Conservation (phyloP, 176 grass and related monocot species). For the Rhynchospora breviuscula region DNA sequence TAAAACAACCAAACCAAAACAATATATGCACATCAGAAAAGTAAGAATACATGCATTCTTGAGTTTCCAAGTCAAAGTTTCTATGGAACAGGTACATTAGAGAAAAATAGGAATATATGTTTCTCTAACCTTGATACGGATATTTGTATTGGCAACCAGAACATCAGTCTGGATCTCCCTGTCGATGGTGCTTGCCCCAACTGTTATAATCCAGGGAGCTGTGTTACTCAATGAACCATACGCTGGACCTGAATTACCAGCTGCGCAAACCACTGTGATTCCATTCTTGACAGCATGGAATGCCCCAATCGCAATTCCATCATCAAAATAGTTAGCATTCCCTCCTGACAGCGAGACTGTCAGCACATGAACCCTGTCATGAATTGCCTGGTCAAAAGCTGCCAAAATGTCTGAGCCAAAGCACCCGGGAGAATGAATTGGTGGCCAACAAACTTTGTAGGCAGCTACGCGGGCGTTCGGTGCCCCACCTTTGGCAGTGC, state of each 20-base stretch:
- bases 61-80: not conserved
- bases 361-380: conserved; percentile 78
- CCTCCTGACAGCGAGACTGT: conserved; percentile 71
- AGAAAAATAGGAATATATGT: not conserved
- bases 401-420: conserved; percentile 80
- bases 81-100: not conserved
- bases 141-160: conserved; percentile 37
- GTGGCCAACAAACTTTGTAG: conserved; percentile 95
- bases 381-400: conserved; percentile 74
- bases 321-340: conserved; percentile 41
- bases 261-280: conserved; percentile 61
- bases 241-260: conserved; percentile 57
- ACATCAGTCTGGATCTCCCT: conserved; percentile 67
- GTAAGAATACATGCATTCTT: not conserved
- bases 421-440: conserved; percentile 74
- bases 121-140: conserved; percentile 44
- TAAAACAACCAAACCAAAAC: not conserved
- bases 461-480: conserved; percentile 54
- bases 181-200: conserved; percentile 76
- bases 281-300: conserved; percentile 75
- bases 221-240: conserved; percentile 67
- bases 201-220: conserved; percentile 80
- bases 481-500: conserved; percentile 74
- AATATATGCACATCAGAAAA: not conserved
- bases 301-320: conserved; percentile 73